phyloP scores from a whole-genome alignment of 2,329 filamentous ascomycete genomes.

The Acrocalymma vagum region DNA sequence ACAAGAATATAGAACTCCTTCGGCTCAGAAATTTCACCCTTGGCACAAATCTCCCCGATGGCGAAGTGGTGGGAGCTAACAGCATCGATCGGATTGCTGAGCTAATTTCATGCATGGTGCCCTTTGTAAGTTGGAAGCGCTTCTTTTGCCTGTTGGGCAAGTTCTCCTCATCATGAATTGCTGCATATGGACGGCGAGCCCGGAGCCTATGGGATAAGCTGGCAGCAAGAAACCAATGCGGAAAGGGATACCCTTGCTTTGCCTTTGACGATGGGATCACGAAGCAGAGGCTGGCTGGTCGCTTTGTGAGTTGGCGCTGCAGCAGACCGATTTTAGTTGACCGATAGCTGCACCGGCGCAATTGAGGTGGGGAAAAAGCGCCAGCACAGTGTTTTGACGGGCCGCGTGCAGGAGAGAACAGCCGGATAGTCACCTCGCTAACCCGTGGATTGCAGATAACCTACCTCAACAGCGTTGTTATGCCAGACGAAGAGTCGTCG shows the following conservation, averaged over 20 bases:
- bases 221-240: too few species aligned
- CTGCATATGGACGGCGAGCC: background rate
- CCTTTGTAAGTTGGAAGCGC: slow-evolving; percentile 72
- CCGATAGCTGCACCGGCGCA: slow-evolving; percentile 29
- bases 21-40: slow-evolving; percentile 83
- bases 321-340: slow-evolving; percentile 30
- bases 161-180: too few species aligned
- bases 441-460: slow-evolving; percentile 52
- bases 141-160: slow-evolving; percentile 13
- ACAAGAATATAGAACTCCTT: slow-evolving; percentile 81
- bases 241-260: slow-evolving; percentile 29
- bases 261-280: too few species aligned
- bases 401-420: slow-evolving; percentile 10
- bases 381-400: slow-evolving; percentile 16
- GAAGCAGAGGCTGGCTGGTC: slow-evolving; percentile 21
- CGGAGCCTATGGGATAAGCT: slow-evolving; percentile 5
- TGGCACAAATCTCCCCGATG: slow-evolving; percentile 70
- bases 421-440: slow-evolving; percentile 27
- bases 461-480: slow-evolving; percentile 59
- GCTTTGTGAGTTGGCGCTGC: slow-evolving; percentile 44
- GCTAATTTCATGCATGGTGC: slow-evolving; percentile 73
- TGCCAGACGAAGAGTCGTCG: slow-evolving; percentile 54
- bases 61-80: slow-evolving; percentile 68
- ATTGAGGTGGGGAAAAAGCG: slow-evolving; percentile 19
- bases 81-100: slow-evolving; percentile 72